Percentiles rank a stretch among this genome's conserved stretches.
Evolutionary conservation across 768 basidiomycete species (phyloP).

Genomic region (Phanerodontia chrysosporium): DNA sequence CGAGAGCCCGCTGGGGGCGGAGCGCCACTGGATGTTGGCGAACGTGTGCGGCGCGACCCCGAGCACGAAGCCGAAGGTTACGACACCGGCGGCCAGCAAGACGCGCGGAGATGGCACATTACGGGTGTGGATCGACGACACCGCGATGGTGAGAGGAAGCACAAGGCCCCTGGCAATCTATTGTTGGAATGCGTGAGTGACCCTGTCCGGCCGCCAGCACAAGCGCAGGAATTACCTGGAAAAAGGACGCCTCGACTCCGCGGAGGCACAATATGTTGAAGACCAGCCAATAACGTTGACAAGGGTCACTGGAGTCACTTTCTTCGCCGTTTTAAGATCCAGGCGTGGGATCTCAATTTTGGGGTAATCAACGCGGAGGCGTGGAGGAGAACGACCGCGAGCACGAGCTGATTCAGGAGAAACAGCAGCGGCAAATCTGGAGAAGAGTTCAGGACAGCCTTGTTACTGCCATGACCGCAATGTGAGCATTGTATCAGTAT

Average conservation of each 20-base stretch:
- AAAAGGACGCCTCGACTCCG: slow-evolving; percentile 77
- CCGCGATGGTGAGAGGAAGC: slow-evolving; percentile 74
- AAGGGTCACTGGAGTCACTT: slow-evolving; percentile 56
- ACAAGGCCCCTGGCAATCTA: slow-evolving; percentile 85
- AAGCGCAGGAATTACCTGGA: slow-evolving; percentile 47
- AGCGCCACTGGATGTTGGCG: slow-evolving; percentile 22
- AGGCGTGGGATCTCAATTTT: slow-evolving; percentile 56
- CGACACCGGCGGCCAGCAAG: slow-evolving; percentile 54
- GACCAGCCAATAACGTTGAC: slow-evolving; percentile 74
- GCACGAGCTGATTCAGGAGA: slow-evolving; percentile 61
- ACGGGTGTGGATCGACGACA: slow-evolving; percentile 58
- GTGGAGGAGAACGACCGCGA: slow-evolving; percentile 65
- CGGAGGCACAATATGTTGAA: slow-evolving; percentile 79
- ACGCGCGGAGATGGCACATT: slow-evolving; percentile 51
- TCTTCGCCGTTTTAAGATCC: slow-evolving; percentile 48
- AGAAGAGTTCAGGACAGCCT: slow-evolving; percentile 64
- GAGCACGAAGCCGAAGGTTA: slow-evolving; percentile 73
- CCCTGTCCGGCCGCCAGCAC: background rate
- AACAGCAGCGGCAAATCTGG: slow-evolving; percentile 67
- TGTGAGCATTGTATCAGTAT: background rate
- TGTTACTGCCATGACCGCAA: slow-evolving; percentile 48
- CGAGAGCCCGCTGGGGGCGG: slow-evolving; percentile 47
- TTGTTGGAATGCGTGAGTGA: background rate
- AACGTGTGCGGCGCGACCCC: slow-evolving; percentile 57
- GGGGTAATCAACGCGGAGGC: slow-evolving; percentile 42